Percentiles rank a stretch among this genome's conserved stretches.
These are phyloP conservation scores for Fusarium sp. DNA, from an alignment of 2,329 filamentous ascomycete genomes.

Conservation along the genomic window DNA sequence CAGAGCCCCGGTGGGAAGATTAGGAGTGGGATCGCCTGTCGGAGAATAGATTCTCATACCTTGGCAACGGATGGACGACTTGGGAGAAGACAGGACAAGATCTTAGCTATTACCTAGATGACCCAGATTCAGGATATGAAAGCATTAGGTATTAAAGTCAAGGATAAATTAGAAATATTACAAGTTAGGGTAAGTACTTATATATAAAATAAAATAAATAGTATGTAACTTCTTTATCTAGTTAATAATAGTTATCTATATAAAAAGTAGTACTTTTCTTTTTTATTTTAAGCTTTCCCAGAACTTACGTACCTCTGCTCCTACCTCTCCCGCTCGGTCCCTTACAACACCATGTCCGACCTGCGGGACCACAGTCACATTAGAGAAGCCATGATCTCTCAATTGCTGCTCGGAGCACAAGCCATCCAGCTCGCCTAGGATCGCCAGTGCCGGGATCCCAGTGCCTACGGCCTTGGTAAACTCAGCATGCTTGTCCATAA, in stretches of 20 bases:
- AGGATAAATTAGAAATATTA: no score
- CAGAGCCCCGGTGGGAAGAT: not conserved
- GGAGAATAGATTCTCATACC: not conserved
- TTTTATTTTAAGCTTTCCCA: not conserved
- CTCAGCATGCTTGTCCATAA: conserved; percentile 49
- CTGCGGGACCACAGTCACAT: conserved; percentile 38
- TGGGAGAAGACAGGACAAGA: not conserved
- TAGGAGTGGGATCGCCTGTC: not conserved
- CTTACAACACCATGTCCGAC: conserved; percentile 43
- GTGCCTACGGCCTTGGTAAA: conserved; percentile 35
- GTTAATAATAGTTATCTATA: not conserved
- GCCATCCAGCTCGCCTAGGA: conserved; percentile 44
- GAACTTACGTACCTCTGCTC: conserved; percentile 18
- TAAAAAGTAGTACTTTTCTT: not conserved
- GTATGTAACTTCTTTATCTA: no score
- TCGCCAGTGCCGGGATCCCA: conserved; percentile 16
- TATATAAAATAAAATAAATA: no score
- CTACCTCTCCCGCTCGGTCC: conserved; percentile 37
- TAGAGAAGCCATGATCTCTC: conserved; percentile 16
- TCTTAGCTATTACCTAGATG: not conserved
- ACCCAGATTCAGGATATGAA: not conserved
- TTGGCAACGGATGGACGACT: not conserved
- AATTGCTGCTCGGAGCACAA: conserved; percentile 36
- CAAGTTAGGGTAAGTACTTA: no score
- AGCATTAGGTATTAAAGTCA: not conserved